Conservation (phyloP, 768 basidiomycete species). For the Phallus indusiatus region DNA sequence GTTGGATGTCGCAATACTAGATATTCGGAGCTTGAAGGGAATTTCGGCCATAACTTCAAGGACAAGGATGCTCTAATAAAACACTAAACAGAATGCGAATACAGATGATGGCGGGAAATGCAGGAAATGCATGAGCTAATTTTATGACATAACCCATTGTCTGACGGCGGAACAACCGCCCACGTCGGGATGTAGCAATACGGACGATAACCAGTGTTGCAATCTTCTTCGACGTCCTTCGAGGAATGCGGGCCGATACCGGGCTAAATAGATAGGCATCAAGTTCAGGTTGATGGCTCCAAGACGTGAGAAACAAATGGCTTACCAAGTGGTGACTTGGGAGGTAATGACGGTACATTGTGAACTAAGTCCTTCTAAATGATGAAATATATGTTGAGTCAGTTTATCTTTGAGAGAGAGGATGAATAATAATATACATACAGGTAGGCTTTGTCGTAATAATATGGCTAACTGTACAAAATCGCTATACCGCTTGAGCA, state of each 20-base stretch:
- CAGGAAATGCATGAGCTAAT: background rate
- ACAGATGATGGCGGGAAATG: background rate
- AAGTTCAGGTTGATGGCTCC: background rate
- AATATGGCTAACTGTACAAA: conserved; percentile 45
- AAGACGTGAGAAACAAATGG: background rate
- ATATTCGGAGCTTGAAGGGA: too few species aligned
- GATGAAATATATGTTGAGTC: background rate
- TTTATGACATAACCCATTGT: conserved; percentile 48
- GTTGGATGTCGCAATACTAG: too few species aligned
- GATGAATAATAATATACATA: conserved; percentile 19
- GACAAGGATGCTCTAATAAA: too few species aligned
- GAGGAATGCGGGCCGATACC: conserved; percentile 56
- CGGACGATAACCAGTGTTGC: conserved; percentile 55
- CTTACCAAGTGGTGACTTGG: conserved; percentile 57
- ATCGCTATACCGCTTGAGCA: conserved; percentile 57
- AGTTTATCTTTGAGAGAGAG: too few species aligned
- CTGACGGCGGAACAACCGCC: conserved; percentile 52
- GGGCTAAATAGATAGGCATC: background rate
- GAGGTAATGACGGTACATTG: conserved; percentile 51
- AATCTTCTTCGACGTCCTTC: conserved; percentile 50
- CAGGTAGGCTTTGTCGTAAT: conserved; percentile 44
- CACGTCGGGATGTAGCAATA: conserved; percentile 62
- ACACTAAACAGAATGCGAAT: too few species aligned
- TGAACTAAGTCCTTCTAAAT: conserved; percentile 34
- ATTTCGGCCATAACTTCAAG: too few species aligned